Percentiles rank a stretch among this genome's conserved stretches.
Conservation (phyloP, 2,329 filamentous ascomycete species). For the Ophiostoma piceae region DNA sequence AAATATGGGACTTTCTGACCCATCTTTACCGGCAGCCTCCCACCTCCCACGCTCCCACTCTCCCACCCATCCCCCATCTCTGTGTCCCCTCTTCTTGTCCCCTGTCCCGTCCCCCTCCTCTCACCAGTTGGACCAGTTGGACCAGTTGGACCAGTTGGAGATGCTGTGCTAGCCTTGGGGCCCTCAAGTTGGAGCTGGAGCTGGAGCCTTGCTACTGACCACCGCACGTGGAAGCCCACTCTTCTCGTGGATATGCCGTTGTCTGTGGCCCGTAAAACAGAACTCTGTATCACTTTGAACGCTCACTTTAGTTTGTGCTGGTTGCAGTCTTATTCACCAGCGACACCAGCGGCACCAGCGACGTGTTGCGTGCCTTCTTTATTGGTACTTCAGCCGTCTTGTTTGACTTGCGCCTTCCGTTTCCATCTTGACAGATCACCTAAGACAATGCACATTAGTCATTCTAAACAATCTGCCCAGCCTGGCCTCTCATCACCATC, state of each 20-base stretch:
- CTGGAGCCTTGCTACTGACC: slow-evolving; percentile 9
- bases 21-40: not conserved
- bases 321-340: too few species aligned
- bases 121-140: not conserved
- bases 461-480: not conserved
- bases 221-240: slow-evolving; percentile 15
- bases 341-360: too few species aligned
- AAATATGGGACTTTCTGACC: slow-evolving; percentile 4
- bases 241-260: not conserved
- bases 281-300: too few species aligned
- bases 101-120: not conserved
- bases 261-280: not conserved
- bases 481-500: not conserved
- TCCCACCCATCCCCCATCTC: slow-evolving; percentile 5
- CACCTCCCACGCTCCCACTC: not conserved
- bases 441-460: not conserved
- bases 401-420: not conserved
- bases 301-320: not conserved
- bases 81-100: not conserved
- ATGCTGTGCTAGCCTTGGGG: not conserved
- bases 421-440: not conserved
- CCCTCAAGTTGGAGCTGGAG: not conserved
- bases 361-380: not conserved
- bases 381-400: not conserved
- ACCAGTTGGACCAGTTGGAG: slow-evolving; percentile 7